Evolutionary conservation across 2,329 filamentous ascomycete species (phyloP), one percentile per base, ranked within the genome.

Genomic region (Aureobasidium sp.): DNA sequence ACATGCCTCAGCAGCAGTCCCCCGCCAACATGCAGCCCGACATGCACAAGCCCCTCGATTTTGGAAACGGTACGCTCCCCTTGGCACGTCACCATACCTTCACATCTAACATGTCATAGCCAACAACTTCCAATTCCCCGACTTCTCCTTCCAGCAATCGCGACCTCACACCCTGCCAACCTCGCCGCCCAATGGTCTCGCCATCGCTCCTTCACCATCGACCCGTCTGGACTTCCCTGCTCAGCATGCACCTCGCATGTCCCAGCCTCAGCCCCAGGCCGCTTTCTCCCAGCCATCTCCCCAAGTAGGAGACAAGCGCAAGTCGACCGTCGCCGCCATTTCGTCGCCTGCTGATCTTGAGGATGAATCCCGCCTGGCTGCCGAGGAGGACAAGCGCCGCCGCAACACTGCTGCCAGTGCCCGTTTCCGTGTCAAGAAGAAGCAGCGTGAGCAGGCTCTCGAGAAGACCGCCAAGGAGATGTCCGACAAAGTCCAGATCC

Each of bases 361-460:
- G 64, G 79, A 80, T 64, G 66, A 71, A 27, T 75, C 77, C 29
- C 77, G 79, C 64, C 59, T 76, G 41, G 78, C 78, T 34, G 79
- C 79, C 9, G 79, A 81, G 64, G 79, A 81, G 67, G 79, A 81
- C 73, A 81, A 81, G 72, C 78, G 79, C 53, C 77, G 79, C 37
- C 77, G 79, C 64, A 81, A 81, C 72, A 81, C 79, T 1, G 79
- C 79, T 42, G 79, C 79, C n/a, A 78, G 75, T 62, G 79, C 79
- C 17, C 77, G 79, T 47, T 81, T 81, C 76, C 77, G 79, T 51
- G 75, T 81, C 64, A 81, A 81, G 75, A 81, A 81, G 78, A 81
- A 81, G 77, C 78, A 81, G 69, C 77, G 79, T 50, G 79, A 81
- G 70, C 77, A 79, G 66, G 77, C 75, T 9, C 75, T 81, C 47